Conservation (phyloP, 805 yeast genomes). For the Metschnikowia colocasiae region DNA sequence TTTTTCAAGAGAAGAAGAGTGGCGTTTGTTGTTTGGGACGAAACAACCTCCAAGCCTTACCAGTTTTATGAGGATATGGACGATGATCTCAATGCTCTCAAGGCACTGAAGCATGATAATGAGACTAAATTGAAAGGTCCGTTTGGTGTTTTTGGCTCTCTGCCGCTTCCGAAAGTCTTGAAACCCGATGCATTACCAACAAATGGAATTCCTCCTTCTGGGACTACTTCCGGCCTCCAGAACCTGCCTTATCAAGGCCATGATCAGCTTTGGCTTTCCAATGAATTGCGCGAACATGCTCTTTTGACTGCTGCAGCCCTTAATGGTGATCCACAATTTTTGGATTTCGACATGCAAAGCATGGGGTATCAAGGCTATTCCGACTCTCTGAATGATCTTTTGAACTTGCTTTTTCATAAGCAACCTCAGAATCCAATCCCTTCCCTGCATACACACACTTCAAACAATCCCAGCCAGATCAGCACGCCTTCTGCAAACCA, state of each 20-base stretch:
- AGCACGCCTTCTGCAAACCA: slow-evolving; percentile 4
- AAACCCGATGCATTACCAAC: neutral
- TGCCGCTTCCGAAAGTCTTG: neutral
- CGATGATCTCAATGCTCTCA: slow-evolving; percentile 47
- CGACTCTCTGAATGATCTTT: slow-evolving; percentile 41
- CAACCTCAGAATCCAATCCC: slow-evolving; percentile 17
- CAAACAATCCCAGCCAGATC: slow-evolving; percentile 7
- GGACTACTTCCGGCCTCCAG: neutral
- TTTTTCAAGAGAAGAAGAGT: slow-evolving; percentile 67
- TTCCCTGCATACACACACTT: neutral
- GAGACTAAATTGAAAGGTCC: slow-evolving; percentile 63
- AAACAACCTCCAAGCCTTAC: slow-evolving; percentile 45
- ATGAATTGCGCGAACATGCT: slow-evolving; percentile 69
- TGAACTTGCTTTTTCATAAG: slow-evolving; percentile 52
- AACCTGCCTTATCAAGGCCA: slow-evolving; percentile 19
- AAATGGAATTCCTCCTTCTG: slow-evolving; percentile 2
- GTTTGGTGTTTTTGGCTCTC: slow-evolving; percentile 64
- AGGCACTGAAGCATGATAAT: slow-evolving; percentile 30
- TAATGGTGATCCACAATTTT: slow-evolving; percentile 55
- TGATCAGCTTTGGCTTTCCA: slow-evolving; percentile 67
- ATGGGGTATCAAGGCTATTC: slow-evolving; percentile 12
- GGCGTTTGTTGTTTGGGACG: slow-evolving; percentile 70
- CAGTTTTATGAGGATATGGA: slow-evolving; percentile 83
- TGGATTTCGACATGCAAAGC: slow-evolving; percentile 43
- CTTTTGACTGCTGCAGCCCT: slow-evolving; percentile 69